phyloP scores from a whole-genome alignment of 192 early-diverging fungal species.

The Kappamyces sp. region DNA sequence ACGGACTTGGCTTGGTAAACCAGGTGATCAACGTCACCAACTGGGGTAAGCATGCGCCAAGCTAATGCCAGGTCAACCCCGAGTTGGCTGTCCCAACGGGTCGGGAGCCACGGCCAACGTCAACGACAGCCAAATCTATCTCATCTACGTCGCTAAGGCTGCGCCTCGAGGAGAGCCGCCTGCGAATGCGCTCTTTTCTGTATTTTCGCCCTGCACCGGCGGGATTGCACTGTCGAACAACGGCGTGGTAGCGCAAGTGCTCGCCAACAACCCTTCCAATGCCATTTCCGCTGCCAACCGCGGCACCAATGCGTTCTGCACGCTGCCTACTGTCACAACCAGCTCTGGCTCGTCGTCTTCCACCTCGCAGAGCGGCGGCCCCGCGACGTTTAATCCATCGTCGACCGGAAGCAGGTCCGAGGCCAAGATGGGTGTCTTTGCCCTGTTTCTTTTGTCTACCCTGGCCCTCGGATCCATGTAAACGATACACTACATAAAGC shows the following conservation, averaged over 20 bases:
- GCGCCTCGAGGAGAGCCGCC: background rate
- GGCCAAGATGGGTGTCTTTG: no score
- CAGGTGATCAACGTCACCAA: background rate
- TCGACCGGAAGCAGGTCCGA: no score
- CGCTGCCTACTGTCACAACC: no score
- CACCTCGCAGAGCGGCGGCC: no score
- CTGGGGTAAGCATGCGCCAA: background rate
- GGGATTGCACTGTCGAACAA: slow-evolving; percentile 7
- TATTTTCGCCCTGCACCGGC: slow-evolving; percentile 2
- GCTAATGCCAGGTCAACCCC: no score
- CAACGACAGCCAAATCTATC: background rate
- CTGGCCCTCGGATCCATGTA: no score
- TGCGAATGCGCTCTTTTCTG: background rate
- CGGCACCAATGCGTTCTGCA: background rate
- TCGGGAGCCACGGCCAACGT: slow-evolving; percentile 5
- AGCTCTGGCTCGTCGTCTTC: no score
- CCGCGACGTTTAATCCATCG: no score
- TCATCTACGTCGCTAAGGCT: slow-evolving; percentile 11
- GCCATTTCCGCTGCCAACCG: background rate
- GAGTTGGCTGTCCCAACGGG: slow-evolving; percentile 6
- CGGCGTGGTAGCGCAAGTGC: background rate
- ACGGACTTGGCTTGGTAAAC: background rate
- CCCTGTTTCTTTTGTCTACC: no score
- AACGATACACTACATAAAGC: no score
- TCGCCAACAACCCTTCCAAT: background rate